Conservation (phyloP, 148 eudicot genomes). For the Chenopodium suecicum region DNA sequence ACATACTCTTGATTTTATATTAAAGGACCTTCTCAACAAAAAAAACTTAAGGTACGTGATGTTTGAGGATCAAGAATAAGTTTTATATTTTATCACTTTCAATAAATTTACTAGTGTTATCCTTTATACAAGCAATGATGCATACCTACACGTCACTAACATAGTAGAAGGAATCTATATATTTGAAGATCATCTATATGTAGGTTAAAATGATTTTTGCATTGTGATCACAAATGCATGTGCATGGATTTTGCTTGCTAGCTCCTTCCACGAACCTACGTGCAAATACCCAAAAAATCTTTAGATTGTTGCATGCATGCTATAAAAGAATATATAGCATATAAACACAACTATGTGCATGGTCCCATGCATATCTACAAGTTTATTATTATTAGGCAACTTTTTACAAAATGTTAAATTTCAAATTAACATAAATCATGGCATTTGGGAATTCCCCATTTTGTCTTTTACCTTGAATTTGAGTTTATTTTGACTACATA, state of each 20-base stretch:
- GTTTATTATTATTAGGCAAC: neutral
- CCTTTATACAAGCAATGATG: neutral
- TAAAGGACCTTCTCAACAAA: too few species aligned
- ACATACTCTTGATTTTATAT: too few species aligned
- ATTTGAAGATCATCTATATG: neutral
- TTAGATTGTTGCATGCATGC: slow-evolving; percentile 8
- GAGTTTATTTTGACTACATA: neutral
- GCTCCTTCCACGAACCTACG: slow-evolving; percentile 22
- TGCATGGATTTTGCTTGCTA: slow-evolving; percentile 15
- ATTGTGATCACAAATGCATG: neutral
- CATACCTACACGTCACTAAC: neutral
- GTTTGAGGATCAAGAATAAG: too few species aligned
- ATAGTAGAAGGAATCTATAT: slow-evolving; percentile 10
- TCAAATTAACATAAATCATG: neutral
- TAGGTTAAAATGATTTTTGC: neutral
- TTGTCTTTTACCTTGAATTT: neutral
- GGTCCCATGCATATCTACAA: neutral
- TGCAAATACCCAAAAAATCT: slow-evolving; percentile 8
- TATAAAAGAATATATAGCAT: neutral
- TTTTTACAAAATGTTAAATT: neutral
- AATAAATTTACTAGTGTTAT: neutral
- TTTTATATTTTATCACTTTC: too few species aligned
- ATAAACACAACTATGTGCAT: neutral
- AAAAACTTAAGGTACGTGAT: too few species aligned
- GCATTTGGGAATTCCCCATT: neutral